Evolutionary conservation across 1,139 yeast species (phyloP), one percentile per base, ranked within the genome.

Genomic region (Pichia sp.): DNA sequence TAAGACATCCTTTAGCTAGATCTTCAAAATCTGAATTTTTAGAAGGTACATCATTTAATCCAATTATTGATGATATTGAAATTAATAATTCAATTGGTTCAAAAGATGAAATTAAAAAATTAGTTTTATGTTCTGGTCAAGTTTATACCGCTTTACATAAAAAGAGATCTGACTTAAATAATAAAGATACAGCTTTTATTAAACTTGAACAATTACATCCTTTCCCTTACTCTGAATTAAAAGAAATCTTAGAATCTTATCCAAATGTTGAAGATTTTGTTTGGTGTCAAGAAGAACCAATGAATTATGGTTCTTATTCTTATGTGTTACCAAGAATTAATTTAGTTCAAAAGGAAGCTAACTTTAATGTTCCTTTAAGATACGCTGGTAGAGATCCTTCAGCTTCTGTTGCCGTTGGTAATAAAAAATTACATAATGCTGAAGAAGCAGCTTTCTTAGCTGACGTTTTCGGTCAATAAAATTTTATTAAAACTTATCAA

Each of bases 271-370:
- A 83, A 64, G 98, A 93, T 62, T 69, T 93, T 55, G 94, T 88
- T 36, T 93, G 93, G 93, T 83, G 94, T 67, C 98, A 93, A 72
- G 99, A 93, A 71, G 99, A 93, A 72, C 98, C 98, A 55, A 76
- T 91, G 69, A 93, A 93, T 71, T 91, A 91, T 81, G 98, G 98
- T 67, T 71, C 85, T 40, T 89, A 84, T 84, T 62, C 82, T 30
- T 86, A 61, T 59, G 88, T 72, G 46, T 71, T 73, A 50, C 98
- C 96, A 62, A 84, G 98, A 70, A 65, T 91, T 46, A 67, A 69
- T 47, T 84, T 95, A 38, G 73, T 81, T 35, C 66, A 91, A 63
- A 73, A 72, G 51, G 85, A 85, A 68, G 83, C 95, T 46, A 75
- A 77, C 40, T 69, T 72, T 48, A 80, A 83, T 66, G 67, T 72